phyloP scores from a whole-genome alignment of 495 filamentous ascomycete genomes.

The Pyrenula aspistea region DNA sequence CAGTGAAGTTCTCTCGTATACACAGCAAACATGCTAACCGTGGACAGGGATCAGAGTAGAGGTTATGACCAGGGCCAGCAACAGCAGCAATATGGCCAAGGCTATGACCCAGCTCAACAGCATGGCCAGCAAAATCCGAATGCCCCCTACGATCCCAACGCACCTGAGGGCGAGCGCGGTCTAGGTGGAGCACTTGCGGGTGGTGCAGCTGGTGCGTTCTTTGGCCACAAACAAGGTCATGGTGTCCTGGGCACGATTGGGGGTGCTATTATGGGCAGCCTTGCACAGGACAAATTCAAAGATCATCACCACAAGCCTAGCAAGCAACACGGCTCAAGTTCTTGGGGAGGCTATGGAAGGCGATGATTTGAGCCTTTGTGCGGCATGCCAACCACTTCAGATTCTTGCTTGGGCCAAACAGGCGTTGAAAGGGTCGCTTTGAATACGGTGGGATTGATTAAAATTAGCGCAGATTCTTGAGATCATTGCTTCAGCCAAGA shows the following conservation, averaged over 20 bases:
- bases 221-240: slow-evolving; percentile 34
- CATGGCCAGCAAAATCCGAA: slow-evolving; percentile 5
- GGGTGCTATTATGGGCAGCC: slow-evolving; percentile 35
- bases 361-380: not conserved
- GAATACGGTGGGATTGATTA: no score
- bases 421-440: no score
- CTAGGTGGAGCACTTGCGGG: slow-evolving; percentile 29
- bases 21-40: slow-evolving; percentile 9
- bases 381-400: no score
- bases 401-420: no score
- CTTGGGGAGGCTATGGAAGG: not conserved
- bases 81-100: slow-evolving; percentile 10
- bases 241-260: slow-evolving; percentile 35
- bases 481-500: no score
- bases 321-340: not conserved
- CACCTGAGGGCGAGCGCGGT: slow-evolving; percentile 26
- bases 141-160: slow-evolving; percentile 5
- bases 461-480: no score
- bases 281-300: slow-evolving; percentile 28
- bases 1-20: slow-evolving; percentile 4
- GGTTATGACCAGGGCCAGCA: slow-evolving; percentile 11
- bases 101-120: slow-evolving; percentile 5
- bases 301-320: not conserved
- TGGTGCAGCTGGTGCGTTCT: slow-evolving; percentile 32
- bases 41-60: not conserved